Evolutionary conservation across 768 basidiomycete genomes (phyloP), one percentile per base, ranked within the genome.

Genomic region (Tubosaeta sp.): DNA sequence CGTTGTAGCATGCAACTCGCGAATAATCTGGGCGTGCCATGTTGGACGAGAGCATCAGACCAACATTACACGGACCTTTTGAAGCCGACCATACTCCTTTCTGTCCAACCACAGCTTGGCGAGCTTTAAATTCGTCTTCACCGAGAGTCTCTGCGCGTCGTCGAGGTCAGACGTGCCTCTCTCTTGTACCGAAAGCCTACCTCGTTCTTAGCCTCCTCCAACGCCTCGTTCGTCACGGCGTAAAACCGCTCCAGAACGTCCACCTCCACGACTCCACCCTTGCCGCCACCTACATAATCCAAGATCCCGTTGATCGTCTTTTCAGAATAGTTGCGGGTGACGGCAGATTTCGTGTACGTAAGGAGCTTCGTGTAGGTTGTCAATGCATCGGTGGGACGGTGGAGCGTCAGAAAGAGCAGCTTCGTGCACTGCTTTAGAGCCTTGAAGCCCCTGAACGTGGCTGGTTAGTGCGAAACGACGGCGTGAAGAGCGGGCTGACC

Each of bases 251-350:
- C 94, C 44, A 99, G 75, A 9, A 94, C 81, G 52, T 89, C 88
- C 10, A 96, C 88, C 52, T 88, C 87, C 4, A 89, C 80, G 3
- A 73, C 73, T 2, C 86, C 89, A 18, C 87, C 84, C 67, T 88
- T 87, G 44, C 86, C 82, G 42, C 94, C 94, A 11, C 94, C 94
- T 35, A 98, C 96, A 59, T 98, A 98, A 68, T 99, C 96, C 57
- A 99, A 75, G 57, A 99, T 96, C 49, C 90, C 90, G 66, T 99
- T 99, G 76, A 99, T 99, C 16, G 90, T 88, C 76, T 98, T 99
- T 70, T 99, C 96, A 11, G 95, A 94, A 63, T 95, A 91, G 66
- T 95, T 95, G 29, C 93, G 82, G 3, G 94, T 96, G 18, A 96
- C 92, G 3, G 91, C 90, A 13, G 90, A 92, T 68, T 95, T 97